phyloP scores from a whole-genome alignment of 805 yeast genomes.

The Ogataea haglerorum region DNA sequence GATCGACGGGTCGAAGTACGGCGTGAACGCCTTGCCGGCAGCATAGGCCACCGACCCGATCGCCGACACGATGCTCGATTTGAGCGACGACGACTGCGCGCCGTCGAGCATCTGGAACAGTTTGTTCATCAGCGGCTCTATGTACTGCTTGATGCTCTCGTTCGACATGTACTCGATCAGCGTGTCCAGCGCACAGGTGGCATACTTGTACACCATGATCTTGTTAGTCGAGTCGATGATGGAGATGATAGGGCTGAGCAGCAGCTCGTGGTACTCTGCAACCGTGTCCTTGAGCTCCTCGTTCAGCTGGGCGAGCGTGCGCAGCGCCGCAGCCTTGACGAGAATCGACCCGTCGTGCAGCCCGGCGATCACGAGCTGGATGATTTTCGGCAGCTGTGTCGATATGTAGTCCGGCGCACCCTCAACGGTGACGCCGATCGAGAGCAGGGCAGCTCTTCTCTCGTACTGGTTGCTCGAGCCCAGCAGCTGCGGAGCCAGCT shows the following conservation, averaged over 20 bases:
- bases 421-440: slow-evolving; percentile 77
- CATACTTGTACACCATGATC: slow-evolving; percentile 81
- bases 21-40: slow-evolving; percentile 81
- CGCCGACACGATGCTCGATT: slow-evolving; percentile 84
- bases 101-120: slow-evolving; percentile 77
- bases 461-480: slow-evolving; percentile 65
- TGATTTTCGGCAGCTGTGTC: slow-evolving; percentile 66
- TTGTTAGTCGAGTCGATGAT: slow-evolving; percentile 85
- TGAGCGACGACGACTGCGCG: slow-evolving; percentile 71
- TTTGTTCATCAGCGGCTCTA: slow-evolving; percentile 88
- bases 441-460: slow-evolving; percentile 82
- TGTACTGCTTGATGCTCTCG: slow-evolving; percentile 73
- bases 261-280: slow-evolving; percentile 76
- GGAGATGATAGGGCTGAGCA: slow-evolving; percentile 81
- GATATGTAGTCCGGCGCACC: slow-evolving; percentile 95
- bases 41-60: slow-evolving; percentile 97
- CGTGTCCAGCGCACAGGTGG: slow-evolving; percentile 88
- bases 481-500: slow-evolving; percentile 54
- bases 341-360: slow-evolving; percentile 68
- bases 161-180: slow-evolving; percentile 87
- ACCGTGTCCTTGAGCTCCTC: slow-evolving; percentile 80
- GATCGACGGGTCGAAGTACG: slow-evolving; percentile 81
- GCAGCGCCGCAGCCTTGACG: slow-evolving; percentile 84
- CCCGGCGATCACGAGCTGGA: slow-evolving; percentile 72
- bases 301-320: slow-evolving; percentile 73